These are phyloP conservation scores for Zychaea mexicana DNA, from an alignment of 371 early-diverging fungal species.

Conservation along the genomic window DNA sequence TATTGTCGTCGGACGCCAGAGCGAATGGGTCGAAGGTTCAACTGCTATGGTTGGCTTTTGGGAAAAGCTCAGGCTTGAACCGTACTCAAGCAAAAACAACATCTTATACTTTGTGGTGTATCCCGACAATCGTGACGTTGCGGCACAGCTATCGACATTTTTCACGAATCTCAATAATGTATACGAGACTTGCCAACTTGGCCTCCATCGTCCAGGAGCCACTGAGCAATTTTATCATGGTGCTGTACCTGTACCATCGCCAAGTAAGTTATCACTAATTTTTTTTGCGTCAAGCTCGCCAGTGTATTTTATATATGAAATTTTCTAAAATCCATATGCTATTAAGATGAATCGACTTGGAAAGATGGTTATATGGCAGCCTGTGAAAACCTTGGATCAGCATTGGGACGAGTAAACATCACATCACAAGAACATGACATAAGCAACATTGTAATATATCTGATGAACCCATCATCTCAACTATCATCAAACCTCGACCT, in stretches of 20 bases:
- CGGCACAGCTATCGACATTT: conserved; percentile 41
- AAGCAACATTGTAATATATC: conserved; percentile 56
- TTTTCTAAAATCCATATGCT: too few species aligned
- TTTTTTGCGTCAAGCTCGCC: not conserved
- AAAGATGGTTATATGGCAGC: conserved; percentile 48
- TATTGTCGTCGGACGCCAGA: conserved; percentile 59
- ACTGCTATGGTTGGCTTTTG: conserved; percentile 57
- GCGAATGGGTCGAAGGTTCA: conserved; percentile 59
- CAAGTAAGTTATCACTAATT: conserved; percentile 24
- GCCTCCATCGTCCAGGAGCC: conserved; percentile 54
- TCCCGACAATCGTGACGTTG: conserved; percentile 50
- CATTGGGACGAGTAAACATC: conserved; percentile 22
- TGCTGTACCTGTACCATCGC: conserved; percentile 46
- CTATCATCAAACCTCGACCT: conserved; percentile 54
- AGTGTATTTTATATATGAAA: not conserved
- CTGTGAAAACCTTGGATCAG: conserved; percentile 50
- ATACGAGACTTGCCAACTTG: conserved; percentile 56
- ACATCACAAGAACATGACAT: conserved; percentile 16
- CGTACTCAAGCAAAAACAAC: conserved; percentile 55
- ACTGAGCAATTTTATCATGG: conserved; percentile 41
- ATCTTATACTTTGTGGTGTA: conserved; percentile 58
- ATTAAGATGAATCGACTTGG: not conserved
- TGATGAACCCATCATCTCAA: conserved; percentile 59
- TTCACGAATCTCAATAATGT: conserved; percentile 52
- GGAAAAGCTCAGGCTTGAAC: conserved; percentile 64